Conservation (phyloP, 257 asterid genomes). For the Voacanga thouarsii region DNA sequence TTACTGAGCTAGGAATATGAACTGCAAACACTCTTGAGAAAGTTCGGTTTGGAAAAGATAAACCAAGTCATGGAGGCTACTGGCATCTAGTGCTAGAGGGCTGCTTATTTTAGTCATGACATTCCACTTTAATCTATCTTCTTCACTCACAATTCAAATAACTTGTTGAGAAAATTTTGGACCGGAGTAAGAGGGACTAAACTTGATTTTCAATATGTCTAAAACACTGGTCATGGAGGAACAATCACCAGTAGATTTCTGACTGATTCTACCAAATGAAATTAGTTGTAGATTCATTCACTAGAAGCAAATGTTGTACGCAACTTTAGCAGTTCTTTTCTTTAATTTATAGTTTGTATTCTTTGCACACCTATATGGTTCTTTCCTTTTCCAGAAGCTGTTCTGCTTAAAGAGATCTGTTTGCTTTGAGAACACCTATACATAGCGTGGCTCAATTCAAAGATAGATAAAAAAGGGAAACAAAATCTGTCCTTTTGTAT, state of each 20-base stretch:
- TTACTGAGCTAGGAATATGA: background rate
- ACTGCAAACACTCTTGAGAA: background rate
- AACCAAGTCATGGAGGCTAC: background rate
- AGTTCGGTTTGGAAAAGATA: background rate
- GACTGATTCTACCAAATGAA: background rate
- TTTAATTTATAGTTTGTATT: conserved; percentile 12
- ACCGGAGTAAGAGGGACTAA: background rate
- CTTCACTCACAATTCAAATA: background rate
- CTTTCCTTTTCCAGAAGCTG: too few relatives aligned
- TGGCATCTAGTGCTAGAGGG: background rate
- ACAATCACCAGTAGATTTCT: background rate
- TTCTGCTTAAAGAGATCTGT: too few relatives aligned
- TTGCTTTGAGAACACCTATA: too few relatives aligned
- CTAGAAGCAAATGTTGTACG: background rate
- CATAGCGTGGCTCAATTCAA: too few relatives aligned
- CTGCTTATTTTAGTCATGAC: background rate
- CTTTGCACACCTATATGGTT: too few relatives aligned
- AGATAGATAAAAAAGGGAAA: too few relatives aligned
- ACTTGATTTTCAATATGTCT: background rate
- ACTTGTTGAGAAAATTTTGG: background rate
- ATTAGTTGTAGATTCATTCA: background rate
- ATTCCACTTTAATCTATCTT: background rate
- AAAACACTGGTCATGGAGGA: background rate
- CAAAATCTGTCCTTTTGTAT: too few relatives aligned
- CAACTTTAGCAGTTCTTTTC: background rate